Percentiles rank a stretch among this genome's conserved stretches.
These are phyloP conservation scores for Exophiala sp. DNA, from an alignment of 2,329 filamentous ascomycete genomes.

Conservation along the genomic window DNA sequence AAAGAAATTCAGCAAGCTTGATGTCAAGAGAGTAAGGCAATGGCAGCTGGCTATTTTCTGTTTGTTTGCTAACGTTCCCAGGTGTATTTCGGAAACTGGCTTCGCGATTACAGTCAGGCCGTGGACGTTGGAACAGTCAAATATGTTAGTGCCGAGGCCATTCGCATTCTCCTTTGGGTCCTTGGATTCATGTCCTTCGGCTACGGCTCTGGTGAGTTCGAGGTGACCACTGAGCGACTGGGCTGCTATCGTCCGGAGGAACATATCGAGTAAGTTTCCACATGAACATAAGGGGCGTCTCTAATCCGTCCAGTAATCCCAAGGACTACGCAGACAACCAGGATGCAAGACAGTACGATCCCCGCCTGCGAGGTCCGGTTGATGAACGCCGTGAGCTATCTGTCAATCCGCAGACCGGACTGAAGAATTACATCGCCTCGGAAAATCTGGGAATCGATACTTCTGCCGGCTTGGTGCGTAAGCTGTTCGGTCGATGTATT, in stretches of 20 bases:
- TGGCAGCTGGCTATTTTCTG: not conserved
- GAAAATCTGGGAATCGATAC: slow-evolving; percentile 73
- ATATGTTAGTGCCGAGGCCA: slow-evolving; percentile 81
- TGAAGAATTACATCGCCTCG: slow-evolving; percentile 95
- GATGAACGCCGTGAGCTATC: slow-evolving; percentile 71
- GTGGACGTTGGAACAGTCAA: slow-evolving; percentile 91
- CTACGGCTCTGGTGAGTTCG: slow-evolving; percentile 76
- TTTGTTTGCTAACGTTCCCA: slow-evolving; percentile 36
- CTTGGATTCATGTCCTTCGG: slow-evolving; percentile 86
- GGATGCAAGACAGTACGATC: slow-evolving; percentile 77
- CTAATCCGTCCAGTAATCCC: slow-evolving; percentile 41
- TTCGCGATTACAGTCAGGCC: slow-evolving; percentile 87
- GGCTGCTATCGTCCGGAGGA: slow-evolving; percentile 78
- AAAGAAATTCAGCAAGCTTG: slow-evolving; percentile 84
- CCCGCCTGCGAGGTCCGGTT: slow-evolving; percentile 71
- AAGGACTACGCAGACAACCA: slow-evolving; percentile 84
- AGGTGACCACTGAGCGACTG: slow-evolving; percentile 71
- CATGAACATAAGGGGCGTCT: not conserved
- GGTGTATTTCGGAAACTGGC: slow-evolving; percentile 95
- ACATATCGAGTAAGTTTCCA: slow-evolving; percentile 63
- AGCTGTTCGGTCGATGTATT: slow-evolving; percentile 67
- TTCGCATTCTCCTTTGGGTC: slow-evolving; percentile 81
- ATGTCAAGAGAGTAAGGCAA: slow-evolving; percentile 53
- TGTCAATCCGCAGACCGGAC: slow-evolving; percentile 65
- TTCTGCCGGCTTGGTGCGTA: slow-evolving; percentile 69